Conservation (phyloP, 1,284 basidiomycete genomes). For the Sporisorium exsertum region DNA sequence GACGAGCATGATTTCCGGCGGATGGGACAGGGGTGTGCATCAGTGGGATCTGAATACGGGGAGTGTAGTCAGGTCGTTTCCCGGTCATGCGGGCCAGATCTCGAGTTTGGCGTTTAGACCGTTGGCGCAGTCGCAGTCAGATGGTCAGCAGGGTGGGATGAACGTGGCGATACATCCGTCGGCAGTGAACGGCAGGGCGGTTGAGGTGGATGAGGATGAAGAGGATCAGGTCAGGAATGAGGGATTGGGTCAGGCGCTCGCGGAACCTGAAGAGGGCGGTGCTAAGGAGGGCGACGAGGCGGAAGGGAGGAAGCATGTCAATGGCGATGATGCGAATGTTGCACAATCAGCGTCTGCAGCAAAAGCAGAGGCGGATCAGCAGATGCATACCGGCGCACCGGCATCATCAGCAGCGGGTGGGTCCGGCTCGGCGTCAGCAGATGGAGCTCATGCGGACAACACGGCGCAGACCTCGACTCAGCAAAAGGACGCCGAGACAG, state of each 20-base stretch:
- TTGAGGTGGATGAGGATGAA: constrained; percentile 15
- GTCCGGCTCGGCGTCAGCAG: not conserved
- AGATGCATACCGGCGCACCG: not conserved
- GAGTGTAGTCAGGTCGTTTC: constrained; percentile 80
- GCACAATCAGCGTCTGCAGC: not conserved
- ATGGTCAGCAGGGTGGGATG: constrained; percentile 35
- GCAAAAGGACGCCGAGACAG: not conserved
- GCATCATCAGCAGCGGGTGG: not conserved
- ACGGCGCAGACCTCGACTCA: not conserved
- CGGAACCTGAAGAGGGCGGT: no score
- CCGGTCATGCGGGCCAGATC: constrained; percentile 86
- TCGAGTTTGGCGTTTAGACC: constrained; percentile 85
- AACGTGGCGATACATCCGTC: constrained; percentile 35
- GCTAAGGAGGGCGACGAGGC: not conserved
- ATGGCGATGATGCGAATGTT: not conserved
- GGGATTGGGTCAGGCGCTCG: not conserved
- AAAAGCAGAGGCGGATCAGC: not conserved
- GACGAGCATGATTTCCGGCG: constrained; percentile 86
- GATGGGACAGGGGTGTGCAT: constrained; percentile 94
- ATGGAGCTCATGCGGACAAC: not conserved
- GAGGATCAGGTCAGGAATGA: constrained; percentile 34
- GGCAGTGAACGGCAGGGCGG: not conserved
- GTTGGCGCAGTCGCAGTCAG: constrained; percentile 45
- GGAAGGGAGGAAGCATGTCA: not conserved
- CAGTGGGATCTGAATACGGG: constrained; percentile 99